These are phyloP conservation scores for Fusarium sororula DNA, from an alignment of 2,329 filamentous ascomycete genomes.

Conservation along the genomic window DNA sequence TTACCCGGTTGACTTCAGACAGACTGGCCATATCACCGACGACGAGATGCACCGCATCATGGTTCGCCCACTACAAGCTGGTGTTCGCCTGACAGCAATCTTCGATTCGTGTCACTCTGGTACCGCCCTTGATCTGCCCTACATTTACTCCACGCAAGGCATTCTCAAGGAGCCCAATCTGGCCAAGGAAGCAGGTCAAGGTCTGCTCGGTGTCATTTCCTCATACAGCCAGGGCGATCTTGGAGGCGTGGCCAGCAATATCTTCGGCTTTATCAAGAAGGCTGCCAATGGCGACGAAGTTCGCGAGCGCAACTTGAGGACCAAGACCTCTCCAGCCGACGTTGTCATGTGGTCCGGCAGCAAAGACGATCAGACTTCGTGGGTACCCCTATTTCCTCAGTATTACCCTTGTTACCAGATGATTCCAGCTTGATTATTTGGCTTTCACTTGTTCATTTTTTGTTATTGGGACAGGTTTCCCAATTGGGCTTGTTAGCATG, in stretches of 20 bases:
- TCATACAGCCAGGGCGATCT: slow-evolving; percentile 77
- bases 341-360: slow-evolving; percentile 98
- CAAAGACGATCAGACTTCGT: slow-evolving; percentile 96
- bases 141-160: slow-evolving; percentile 75
- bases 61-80: slow-evolving; percentile 64
- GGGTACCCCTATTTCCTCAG: slow-evolving; percentile 55
- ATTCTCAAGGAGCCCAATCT: slow-evolving; percentile 75
- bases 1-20: slow-evolving; percentile 83
- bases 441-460: slow-evolving; percentile 9
- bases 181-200: slow-evolving; percentile 73
- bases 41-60: slow-evolving; percentile 85
- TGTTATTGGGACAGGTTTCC: slow-evolving; percentile 16
- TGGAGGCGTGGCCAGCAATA: slow-evolving; percentile 80
- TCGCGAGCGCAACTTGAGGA: slow-evolving; percentile 80
- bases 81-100: slow-evolving; percentile 69
- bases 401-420: slow-evolving; percentile 20
- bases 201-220: slow-evolving; percentile 67
- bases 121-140: slow-evolving; percentile 72
- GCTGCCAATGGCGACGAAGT: slow-evolving; percentile 83
- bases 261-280: slow-evolving; percentile 89
- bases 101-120: slow-evolving; percentile 75
- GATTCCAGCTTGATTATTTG: slow-evolving; percentile 22
- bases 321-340: slow-evolving; percentile 93
- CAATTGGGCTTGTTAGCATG: slow-evolving; percentile 17
- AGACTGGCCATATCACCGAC: slow-evolving; percentile 83